Percentiles rank a stretch among this genome's conserved stretches.
Conservation (phyloP, 2,329 filamentous ascomycete species). For the Cryphonectria japonica region DNA sequence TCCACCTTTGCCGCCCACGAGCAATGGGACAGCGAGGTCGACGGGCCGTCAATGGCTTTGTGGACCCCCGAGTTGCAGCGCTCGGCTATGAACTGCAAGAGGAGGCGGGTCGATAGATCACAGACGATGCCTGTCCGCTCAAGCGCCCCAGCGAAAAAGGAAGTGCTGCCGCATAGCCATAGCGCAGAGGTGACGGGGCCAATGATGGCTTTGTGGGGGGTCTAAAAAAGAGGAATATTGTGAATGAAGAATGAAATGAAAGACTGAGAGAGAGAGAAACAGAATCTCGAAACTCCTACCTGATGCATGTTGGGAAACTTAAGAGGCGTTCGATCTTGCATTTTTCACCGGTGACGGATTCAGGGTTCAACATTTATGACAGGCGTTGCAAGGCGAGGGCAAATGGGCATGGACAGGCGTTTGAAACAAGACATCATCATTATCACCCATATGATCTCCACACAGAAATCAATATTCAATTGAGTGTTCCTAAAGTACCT, state of each 20-base stretch:
- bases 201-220: constrained; percentile 28
- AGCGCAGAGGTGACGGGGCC: constrained; percentile 24
- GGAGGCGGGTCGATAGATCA: constrained; percentile 15
- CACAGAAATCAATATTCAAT: neutral
- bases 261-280: neutral
- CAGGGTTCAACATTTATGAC: neutral
- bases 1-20: constrained; percentile 25
- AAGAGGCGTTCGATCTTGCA: neutral
- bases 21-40: constrained; percentile 26
- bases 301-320: neutral
- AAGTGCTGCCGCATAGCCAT: constrained; percentile 12
- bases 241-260: neutral
- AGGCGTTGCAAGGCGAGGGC: neutral
- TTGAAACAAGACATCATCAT: neutral
- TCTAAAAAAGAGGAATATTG: neutral
- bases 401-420: constrained; percentile 10
- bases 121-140: neutral
- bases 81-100: constrained; percentile 15
- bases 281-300: neutral
- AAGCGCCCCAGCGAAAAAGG: constrained; percentile 2
- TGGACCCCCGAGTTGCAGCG: constrained; percentile 21
- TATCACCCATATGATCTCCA: neutral
- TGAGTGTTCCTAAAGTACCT: neutral
- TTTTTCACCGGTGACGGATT: neutral
- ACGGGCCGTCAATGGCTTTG: constrained; percentile 25